Base-by-base conservation (phyloP, 495 filamentous ascomycete genomes). In the Xylaria scruposa region DNA sequence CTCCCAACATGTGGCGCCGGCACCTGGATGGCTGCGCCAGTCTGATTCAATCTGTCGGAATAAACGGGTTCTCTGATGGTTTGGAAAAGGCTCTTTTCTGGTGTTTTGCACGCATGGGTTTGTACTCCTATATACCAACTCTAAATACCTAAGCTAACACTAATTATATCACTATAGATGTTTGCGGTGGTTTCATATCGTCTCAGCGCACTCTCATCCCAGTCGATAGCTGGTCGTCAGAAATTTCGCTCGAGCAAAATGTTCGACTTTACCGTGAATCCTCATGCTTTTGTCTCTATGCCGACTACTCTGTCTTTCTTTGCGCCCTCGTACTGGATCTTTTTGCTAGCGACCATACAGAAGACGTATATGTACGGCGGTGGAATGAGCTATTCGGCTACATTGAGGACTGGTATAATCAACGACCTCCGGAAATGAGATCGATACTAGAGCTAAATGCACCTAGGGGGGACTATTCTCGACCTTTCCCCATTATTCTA, bases 31-130 rank as follows among this genome's bases (percentile, higher is more conserved):
- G 58, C 8, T 61, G 58, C n/a, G 58, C 58, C 58, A 40, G 58
- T 21, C 19, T 61, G 9, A 61, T 61, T 1, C 58, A 61, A 24
- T 40, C 58, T 2, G 33, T 61, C 12, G 58, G 58, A 12, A 61
- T 61, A 13, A 61, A 61, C 7, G 58, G 58, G 17, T 61, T 42
- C 33, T 61, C 58, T 61, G n/a, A 3, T 4, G 58, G 58, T 0
- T 24, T 61, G 9, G 58, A 61, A 15, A 40, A 42, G 19, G 58
- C 58, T 36, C 58, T 61, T n/a, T 61, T 61, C 58, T 61, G 58
- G 58, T 61, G 58, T 24, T 61, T 61, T 31, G 58, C 58, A 12
- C 58, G 58, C 36, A 61, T 61, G 58, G 58, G 58, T 61, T 21
- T 9, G 58, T 61, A 24, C 4, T 40, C n/a, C 19, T 13, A 61